Evolutionary conservation across 139 green algal genomes (phyloP), one percentile per base, ranked within the genome.

Genomic region (Ostreobium quekettii): DNA sequence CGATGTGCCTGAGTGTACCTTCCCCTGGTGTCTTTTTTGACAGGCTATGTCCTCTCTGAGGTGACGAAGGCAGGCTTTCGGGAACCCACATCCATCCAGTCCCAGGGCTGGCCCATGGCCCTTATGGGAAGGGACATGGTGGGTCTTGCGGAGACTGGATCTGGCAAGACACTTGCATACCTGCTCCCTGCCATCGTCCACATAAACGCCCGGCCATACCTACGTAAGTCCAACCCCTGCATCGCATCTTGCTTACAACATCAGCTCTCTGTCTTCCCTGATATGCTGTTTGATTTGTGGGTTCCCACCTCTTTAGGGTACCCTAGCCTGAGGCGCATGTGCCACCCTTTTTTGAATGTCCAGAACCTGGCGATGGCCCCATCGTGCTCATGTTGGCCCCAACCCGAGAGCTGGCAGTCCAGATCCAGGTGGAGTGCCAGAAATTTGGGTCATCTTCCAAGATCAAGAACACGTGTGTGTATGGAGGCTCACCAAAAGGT

Each of bases 381-480:
- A 97, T 96, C 48, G 92, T 97, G 67, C 80, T 97, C 60, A 75
- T 86, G 1, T 58, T 97, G 59, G 91, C 91, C 2, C 92, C 92
- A 26, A 97, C 92, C 2, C 86, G 92, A 15, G 91, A 97, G 82
- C 82, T 97, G 70, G 88, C 91, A 5, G 81, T 93, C 37, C 91
- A 97, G 78, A 96, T 97, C 63, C 75, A 90, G 70, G 71, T 81
- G 71, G 93, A 99, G 78, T 90, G 83, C 66, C 61, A 77, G 42
- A 94, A 95, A 64, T 99, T 98, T 78, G 92, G 91, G 2, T 74
- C 76, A 36, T 84, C 81, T 35, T 93, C 82, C 4, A 75, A 83
- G 65, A 89, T 98, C 64, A 91, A 92, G 69, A 90, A 88, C 80
- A 93, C 87, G 35, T 96, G 89, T 72, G 80, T 95, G n/a, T 96